Base-by-base conservation (phyloP, 1,139 yeast genomes). In the Kodamaea sp. region DNA sequence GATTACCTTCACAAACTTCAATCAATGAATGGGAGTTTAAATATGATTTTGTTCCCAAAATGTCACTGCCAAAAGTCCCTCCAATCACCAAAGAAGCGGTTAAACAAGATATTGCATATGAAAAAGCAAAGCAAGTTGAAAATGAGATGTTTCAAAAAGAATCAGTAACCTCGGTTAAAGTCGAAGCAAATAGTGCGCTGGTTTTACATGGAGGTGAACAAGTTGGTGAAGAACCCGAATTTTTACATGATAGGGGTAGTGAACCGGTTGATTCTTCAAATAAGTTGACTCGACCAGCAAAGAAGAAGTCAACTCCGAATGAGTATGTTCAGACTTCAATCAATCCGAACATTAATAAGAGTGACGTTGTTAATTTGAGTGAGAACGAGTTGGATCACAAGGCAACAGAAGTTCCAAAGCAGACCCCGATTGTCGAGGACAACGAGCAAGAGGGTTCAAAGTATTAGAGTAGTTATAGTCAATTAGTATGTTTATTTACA, bases 1-100 rank as follows among this genome's bases (percentile, higher is more conserved):
- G 55, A 45, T 62, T 71, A 38, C 77, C 77, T 12, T 68, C 75
- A 3, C 77, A 71, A 46, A 67, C 75, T 2, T 70, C 75, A 27
- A 67, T 71, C 52, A 64, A 63, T 51, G 72, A 75, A 55, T 63
- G 72, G 70, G 77, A 68, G 49, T 76, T 75, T 60, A 75, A 72
- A 51, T 75, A 76, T 52, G 76, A 71, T 52, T 71, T 67, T 45
- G 63, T 70, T 39, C 76, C 76, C 22, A 68, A 66, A 47, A 63
- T 62, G 10, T 40, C 65, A 8, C 69, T 69, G 38, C 74, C 78
- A 15, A 72, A 75, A 54, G 68, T 75, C 22, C 81, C 81, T 7
- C 77, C 81, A 5, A 60, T 75, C 39, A 69, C 75, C 37, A 62
- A 66, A 22, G 75, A 74, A 46, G 81, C 81, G 2, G 71, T 75